Base-by-base conservation (phyloP, 805 yeast species). In the Candida ortonii region DNA sequence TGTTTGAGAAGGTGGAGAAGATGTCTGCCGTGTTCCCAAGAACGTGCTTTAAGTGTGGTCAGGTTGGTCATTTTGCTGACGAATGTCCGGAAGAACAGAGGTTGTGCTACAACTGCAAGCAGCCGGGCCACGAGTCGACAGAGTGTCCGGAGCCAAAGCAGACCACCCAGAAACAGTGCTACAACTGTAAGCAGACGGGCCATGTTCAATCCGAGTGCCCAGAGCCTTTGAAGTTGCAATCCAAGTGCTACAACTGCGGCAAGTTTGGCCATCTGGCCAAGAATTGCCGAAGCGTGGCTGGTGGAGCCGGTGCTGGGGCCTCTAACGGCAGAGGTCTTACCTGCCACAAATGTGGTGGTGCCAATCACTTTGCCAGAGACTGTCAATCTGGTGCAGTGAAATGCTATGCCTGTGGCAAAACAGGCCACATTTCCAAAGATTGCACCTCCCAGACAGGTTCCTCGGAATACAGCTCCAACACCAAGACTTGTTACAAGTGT, bases 31-130 rank as follows among this genome's bases (percentile, higher is more conserved):
- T 49, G 37, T 59, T 58, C 53, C 67, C 66, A 50, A 84, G 82
- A 76, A 81, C 90, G 46, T 84, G 94, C 71, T 84, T 77, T 74
- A 86, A 85, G 63, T 86, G 96, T 69, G 96, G 96, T 57, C 85
- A 84, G 67, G 73, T 82, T 51, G 95, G 95, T 47, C 95, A 86
- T 70, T 71, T 84, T 58, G 95, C 95, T 50, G 93, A 84, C 59
- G 82, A 77, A 59, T 88, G 97, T 69, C 70, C 76, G 46, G 89
- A 86, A 65, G 71, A 80, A 42, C 89, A 83, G 63, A 80, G 89
- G 69, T 71, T 86, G 59, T 86, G 96, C 68, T 86, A 87, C 83
- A 86, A 87, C 78, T 86, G 96, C 67, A 84, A 81, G 60, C 73
- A 81, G 63, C 82, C 94, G 41, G 93, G 93, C 46, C 96, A 86